A percentile compares a stretch with the other conserved stretches of the same genome.
Conservation (phyloP, 2,329 filamentous ascomycete genomes). For the Trichoderma koningii region DNA sequence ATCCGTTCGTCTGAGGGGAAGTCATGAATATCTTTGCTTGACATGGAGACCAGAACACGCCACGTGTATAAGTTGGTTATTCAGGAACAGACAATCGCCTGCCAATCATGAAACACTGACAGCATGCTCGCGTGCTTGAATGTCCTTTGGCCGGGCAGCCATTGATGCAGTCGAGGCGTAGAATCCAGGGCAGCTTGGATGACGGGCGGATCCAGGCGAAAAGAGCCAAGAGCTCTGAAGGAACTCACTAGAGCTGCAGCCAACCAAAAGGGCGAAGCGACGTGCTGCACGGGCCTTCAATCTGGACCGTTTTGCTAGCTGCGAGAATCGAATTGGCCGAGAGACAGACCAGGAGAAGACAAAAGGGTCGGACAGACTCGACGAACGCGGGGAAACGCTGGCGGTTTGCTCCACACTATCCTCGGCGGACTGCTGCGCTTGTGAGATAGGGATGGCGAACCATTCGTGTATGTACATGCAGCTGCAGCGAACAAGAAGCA, state of each 20-base stretch:
- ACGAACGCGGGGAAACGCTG: constrained; percentile 18
- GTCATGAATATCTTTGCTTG: not conserved
- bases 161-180: not conserved
- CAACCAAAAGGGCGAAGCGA: constrained; percentile 19
- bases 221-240: constrained; percentile 2
- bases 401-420: constrained; percentile 11
- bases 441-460: not conserved
- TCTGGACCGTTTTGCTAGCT: not conserved
- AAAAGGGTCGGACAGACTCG: not conserved
- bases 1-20: not conserved
- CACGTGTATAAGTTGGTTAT: too few species aligned
- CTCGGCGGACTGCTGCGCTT: not conserved
- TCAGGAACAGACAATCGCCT: not conserved
- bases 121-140: constrained; percentile 10
- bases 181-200: not conserved
- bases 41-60: not conserved
- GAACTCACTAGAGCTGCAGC: constrained; percentile 17
- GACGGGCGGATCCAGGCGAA: constrained; percentile 10
- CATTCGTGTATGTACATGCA: too few species aligned
- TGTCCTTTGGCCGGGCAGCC: not conserved
- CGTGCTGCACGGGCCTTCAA: constrained; percentile 8
- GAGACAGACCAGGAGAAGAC: not conserved
- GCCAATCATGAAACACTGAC: not conserved
- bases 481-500: not conserved
- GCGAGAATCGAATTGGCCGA: constrained; percentile 2